Evolutionary conservation across 257 asterid genomes (phyloP).

Genomic region (Echium plantagineum): DNA sequence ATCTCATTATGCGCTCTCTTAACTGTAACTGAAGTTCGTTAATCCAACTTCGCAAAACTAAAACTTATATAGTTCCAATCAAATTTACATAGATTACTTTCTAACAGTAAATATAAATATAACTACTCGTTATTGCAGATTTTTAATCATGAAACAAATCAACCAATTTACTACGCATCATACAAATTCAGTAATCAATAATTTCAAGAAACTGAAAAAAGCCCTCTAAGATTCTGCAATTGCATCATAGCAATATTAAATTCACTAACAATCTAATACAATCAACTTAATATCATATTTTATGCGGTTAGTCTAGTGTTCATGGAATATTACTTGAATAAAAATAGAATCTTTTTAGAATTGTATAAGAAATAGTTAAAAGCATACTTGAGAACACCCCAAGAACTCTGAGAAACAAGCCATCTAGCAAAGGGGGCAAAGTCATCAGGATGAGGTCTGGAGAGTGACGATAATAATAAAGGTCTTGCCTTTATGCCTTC

Average conservation of each 20-base stretch:
- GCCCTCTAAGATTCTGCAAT: too few relatives aligned
- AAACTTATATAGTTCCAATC: neutral
- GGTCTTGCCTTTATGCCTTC: slow-evolving; percentile 39
- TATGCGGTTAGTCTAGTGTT: too few relatives aligned
- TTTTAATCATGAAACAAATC: neutral
- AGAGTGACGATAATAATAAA: slow-evolving; percentile 10
- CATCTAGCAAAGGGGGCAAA: slow-evolving; percentile 75
- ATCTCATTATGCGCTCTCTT: too few relatives aligned
- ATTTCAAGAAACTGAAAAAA: too few relatives aligned
- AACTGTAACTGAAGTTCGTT: too few relatives aligned
- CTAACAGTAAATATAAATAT: neutral
- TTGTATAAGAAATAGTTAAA: neutral
- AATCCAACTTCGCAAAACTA: too few relatives aligned
- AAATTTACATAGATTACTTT: neutral
- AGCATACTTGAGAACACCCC: slow-evolving; percentile 75
- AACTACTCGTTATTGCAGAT: too few relatives aligned
- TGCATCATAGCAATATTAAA: too few relatives aligned
- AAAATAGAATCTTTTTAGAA: neutral
- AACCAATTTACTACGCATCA: neutral
- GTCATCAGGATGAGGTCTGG: slow-evolving; percentile 51
- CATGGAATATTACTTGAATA: neutral
- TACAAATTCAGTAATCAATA: too few relatives aligned
- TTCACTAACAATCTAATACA: too few relatives aligned
- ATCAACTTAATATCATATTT: too few relatives aligned
- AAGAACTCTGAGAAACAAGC: slow-evolving; percentile 73